Evolutionary conservation across 768 basidiomycete genomes (phyloP).

Genomic region (Trametes sanguinea): DNA sequence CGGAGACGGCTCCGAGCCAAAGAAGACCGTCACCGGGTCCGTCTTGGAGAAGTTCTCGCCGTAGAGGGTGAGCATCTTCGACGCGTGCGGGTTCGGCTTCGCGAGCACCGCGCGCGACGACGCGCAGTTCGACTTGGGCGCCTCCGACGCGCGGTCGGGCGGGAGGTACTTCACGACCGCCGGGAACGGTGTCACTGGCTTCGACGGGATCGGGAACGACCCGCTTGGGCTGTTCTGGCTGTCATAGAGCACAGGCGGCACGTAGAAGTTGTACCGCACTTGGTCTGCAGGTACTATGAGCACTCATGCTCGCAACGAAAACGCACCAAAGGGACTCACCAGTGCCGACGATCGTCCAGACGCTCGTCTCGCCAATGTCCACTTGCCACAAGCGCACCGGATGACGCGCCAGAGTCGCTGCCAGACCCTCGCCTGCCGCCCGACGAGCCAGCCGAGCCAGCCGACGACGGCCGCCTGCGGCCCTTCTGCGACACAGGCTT

Average conservation of each 20-base stretch:
- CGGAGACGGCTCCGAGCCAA: conserved; percentile 85
- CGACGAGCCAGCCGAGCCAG: conserved; percentile 47
- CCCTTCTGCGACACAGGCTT: conserved; percentile 53
- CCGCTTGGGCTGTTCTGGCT: conserved; percentile 66
- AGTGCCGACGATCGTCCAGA: conserved; percentile 93
- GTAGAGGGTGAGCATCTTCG: conserved; percentile 83
- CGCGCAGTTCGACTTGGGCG: conserved; percentile 70
- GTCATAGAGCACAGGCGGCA: conserved; percentile 83
- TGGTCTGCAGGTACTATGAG: conserved; percentile 54
- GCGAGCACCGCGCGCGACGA: conserved; percentile 67
- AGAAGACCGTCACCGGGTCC: conserved; percentile 82
- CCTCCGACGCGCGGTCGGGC: conserved; percentile 83
- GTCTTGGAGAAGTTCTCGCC: conserved; percentile 88
- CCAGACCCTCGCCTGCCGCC: conserved; percentile 60
- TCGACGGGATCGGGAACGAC: conserved; percentile 78
- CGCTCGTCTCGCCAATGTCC: conserved; percentile 90
- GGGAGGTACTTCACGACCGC: conserved; percentile 89
- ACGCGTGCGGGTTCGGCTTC: conserved; percentile 76
- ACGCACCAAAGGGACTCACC: conserved; percentile 46
- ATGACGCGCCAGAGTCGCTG: conserved; percentile 69
- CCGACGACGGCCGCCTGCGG: conserved; percentile 76
- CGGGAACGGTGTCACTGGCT: conserved; percentile 85
- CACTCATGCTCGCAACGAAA: too few relatives aligned
- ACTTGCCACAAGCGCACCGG: conserved; percentile 86
- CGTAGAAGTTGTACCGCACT: conserved; percentile 92